Evolutionary conservation across 805 yeast species (phyloP), one percentile per base, ranked within the genome.

Genomic region (Saccharomyces mikatae): DNA sequence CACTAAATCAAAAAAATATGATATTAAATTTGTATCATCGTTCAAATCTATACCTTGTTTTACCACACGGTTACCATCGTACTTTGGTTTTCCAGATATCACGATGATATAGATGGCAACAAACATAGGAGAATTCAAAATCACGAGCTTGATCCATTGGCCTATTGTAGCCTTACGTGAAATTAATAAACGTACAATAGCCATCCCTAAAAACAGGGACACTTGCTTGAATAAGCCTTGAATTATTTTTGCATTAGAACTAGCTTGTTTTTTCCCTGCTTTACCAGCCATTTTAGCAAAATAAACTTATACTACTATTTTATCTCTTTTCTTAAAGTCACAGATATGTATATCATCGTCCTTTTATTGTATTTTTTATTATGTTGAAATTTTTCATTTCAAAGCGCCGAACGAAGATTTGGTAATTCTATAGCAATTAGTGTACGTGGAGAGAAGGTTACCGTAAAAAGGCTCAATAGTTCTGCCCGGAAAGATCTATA

Each of bases 1-100:
- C 47, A 81, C 69, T 41, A 79, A 59, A 61, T 82, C 87, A 58
- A 80, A 80, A 66, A 81, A 66, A 63, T 79, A 80, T 63, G 80
- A 84, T 41, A 74, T 75, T 11, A 80, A 64, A 0, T 84, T 84
- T 11, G 72, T 72, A 10, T 55, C 41, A 27, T 76, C 78, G 32
- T 66, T 62, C 49, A 81, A 67, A 58, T 82, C 83, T 48, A 74
- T 75, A 0, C 84, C 84, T 41, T 75, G 69, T 24, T 67, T 72
- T 8, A 73, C 51, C 21, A 21, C 51, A 21, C 26, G 49, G 28
- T 52, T 53, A 4, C 22, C 17, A 50, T 75, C 79, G 55, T 72
- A 75, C 1, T 53, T 57, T 1, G 85, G 85, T 56, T 84, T 70
- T 1, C 84, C 84, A 22, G 74, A 69, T 47, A 69, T 72, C 55